Conservation (phyloP, 352 stramenopile genomes). For the Phytophthora lateralis region DNA sequence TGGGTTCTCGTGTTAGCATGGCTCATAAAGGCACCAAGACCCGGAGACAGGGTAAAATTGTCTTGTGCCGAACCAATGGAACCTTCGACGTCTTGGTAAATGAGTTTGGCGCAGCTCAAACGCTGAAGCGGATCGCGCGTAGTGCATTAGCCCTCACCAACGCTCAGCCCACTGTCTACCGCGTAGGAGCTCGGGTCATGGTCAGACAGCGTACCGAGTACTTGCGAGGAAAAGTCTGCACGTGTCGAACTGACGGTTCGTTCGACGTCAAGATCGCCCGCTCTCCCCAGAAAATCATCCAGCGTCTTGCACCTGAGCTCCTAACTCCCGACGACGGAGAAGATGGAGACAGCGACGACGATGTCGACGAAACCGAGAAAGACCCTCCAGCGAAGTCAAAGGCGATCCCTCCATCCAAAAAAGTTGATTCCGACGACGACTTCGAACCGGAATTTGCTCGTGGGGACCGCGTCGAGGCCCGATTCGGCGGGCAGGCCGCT, state of each 20-base stretch:
- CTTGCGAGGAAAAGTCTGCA: slow-evolving; percentile 44
- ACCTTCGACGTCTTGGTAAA: slow-evolving; percentile 69
- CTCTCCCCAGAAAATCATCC: slow-evolving; percentile 33
- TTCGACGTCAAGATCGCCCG: slow-evolving; percentile 56
- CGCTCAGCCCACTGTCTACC: slow-evolving; percentile 40
- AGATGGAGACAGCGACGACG: slow-evolving; percentile 32
- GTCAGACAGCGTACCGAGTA: slow-evolving; percentile 65
- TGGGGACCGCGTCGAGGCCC: slow-evolving; percentile 64
- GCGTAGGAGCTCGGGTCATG: slow-evolving; percentile 46
- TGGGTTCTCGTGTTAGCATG: slow-evolving; percentile 45
- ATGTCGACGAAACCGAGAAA: slow-evolving; percentile 18
- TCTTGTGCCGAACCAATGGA: slow-evolving; percentile 55
- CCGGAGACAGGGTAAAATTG: slow-evolving; percentile 53
- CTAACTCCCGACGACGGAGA: slow-evolving; percentile 51
- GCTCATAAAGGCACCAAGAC: slow-evolving; percentile 58
- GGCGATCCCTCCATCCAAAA: slow-evolving; percentile 21
- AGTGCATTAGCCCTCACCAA: slow-evolving; percentile 28
- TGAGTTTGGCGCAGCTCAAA: slow-evolving; percentile 51
- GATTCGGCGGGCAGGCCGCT: slow-evolving; percentile 54
- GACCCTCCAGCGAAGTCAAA: slow-evolving; percentile 18
- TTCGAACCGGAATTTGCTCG: slow-evolving; percentile 59
- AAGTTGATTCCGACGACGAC: slow-evolving; percentile 34
- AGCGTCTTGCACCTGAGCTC: slow-evolving; percentile 45
- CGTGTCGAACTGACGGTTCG: slow-evolving; percentile 50
- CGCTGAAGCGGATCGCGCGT: slow-evolving; percentile 41